Percentiles rank a stretch among this genome's conserved stretches.
Evolutionary conservation across 768 basidiomycete species (phyloP).

Genomic region (Boletus reticuloceps): DNA sequence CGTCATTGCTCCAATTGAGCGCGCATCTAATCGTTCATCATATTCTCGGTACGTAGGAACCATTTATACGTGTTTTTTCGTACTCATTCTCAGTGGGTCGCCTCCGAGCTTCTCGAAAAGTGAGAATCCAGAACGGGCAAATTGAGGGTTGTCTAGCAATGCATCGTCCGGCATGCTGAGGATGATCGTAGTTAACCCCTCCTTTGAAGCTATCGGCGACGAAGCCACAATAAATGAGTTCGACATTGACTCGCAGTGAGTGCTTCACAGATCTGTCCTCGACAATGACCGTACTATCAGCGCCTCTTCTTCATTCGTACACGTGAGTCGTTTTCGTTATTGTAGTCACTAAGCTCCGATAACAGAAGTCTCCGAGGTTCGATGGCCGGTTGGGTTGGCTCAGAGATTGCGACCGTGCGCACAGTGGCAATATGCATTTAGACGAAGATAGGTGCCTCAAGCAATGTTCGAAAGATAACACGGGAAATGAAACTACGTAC

Average conservation of each 20-base stretch:
- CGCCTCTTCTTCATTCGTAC: background rate
- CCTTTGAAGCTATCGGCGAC: background rate
- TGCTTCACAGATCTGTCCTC: too few relatives aligned
- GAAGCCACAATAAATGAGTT: background rate
- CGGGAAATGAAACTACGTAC: slow-evolving; percentile 17
- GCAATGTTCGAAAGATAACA: slow-evolving; percentile 47
- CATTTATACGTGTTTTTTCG: background rate
- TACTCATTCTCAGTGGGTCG: background rate
- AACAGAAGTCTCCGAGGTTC: background rate
- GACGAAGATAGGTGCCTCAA: slow-evolving; percentile 29
- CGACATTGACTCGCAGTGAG: background rate
- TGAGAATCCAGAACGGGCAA: background rate
- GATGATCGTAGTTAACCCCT: background rate
- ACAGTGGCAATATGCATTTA: background rate
- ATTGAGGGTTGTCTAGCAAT: background rate
- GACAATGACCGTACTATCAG: too few relatives aligned
- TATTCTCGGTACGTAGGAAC: background rate
- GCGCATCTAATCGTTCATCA: background rate
- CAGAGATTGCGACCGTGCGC: background rate
- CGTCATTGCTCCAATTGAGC: background rate
- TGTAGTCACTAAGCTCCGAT: background rate
- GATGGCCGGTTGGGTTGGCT: background rate
- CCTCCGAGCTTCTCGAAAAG: background rate
- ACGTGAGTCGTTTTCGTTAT: background rate
- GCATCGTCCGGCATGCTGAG: background rate